These are phyloP conservation scores for Xanthoconium stramineum DNA, from an alignment of 768 basidiomycete species.

Conservation along the genomic window DNA sequence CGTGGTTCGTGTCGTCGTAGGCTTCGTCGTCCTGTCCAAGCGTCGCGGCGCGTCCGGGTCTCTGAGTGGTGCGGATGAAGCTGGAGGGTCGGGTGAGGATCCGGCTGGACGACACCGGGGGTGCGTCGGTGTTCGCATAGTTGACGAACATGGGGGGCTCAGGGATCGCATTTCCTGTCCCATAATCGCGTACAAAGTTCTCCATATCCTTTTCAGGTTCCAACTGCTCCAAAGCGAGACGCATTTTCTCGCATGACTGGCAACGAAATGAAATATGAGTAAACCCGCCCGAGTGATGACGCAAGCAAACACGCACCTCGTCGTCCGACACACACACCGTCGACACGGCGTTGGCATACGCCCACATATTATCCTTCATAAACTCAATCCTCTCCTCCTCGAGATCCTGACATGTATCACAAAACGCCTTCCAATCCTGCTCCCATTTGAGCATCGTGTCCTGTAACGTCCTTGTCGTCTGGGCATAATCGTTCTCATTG, in stretches of 20 bases:
- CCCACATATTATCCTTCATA: constrained; percentile 94
- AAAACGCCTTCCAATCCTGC: constrained; percentile 89
- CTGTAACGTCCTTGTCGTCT: constrained; percentile 74
- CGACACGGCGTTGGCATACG: constrained; percentile 94
- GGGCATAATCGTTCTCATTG: constrained; percentile 91
- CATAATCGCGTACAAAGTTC: constrained; percentile 83
- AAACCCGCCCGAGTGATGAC: not conserved
- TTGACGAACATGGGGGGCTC: constrained; percentile 87
- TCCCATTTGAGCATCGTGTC: constrained; percentile 89
- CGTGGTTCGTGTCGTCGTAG: constrained; percentile 46
- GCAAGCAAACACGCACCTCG: constrained; percentile 58
- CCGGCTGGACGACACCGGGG: constrained; percentile 55
- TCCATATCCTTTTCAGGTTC: constrained; percentile 88
- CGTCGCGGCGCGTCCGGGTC: constrained; percentile 24
- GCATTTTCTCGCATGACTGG: constrained; percentile 88
- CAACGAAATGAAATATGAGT: not conserved
- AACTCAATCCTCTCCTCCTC: constrained; percentile 95
- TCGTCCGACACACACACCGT: constrained; percentile 95
- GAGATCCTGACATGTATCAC: constrained; percentile 92
- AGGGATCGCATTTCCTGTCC: constrained; percentile 84
- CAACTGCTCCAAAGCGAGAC: constrained; percentile 83
- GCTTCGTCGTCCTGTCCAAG: constrained; percentile 44
- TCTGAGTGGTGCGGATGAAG: constrained; percentile 45
- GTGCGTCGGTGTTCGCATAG: constrained; percentile 65
- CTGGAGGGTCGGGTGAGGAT: constrained; percentile 56